A percentile compares a stretch with the other conserved stretches of the same genome.
phyloP scores from a whole-genome alignment of 1,139 yeast species.

The Tardiomyces depauwii region DNA sequence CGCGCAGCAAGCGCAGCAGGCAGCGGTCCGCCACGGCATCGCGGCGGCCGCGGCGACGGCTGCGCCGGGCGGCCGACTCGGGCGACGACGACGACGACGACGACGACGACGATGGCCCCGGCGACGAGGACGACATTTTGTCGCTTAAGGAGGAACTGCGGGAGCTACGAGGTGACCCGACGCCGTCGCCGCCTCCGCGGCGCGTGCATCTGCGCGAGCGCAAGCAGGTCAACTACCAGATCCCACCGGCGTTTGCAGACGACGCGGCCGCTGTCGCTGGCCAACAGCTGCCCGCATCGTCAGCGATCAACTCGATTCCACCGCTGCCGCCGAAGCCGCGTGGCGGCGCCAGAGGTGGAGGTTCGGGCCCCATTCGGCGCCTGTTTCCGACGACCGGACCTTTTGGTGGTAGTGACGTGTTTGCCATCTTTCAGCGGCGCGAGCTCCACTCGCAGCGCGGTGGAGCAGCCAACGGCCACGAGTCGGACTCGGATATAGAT shows the following conservation, averaged over 20 bases:
- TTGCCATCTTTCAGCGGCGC: conserved; percentile 21
- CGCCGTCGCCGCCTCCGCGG: conserved; percentile 39
- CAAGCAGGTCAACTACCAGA: conserved; percentile 67
- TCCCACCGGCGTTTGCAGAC: conserved; percentile 70
- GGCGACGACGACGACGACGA: conserved; percentile 16
- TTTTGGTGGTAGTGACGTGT: conserved; percentile 84
- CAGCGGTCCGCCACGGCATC: conserved; percentile 8
- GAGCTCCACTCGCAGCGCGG: conserved; percentile 4
- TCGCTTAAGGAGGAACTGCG: conserved; percentile 38
- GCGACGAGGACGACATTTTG: conserved; percentile 16
- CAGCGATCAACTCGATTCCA: conserved; percentile 12
- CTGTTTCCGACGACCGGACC: conserved; percentile 95
- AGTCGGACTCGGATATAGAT: conserved; percentile 25
- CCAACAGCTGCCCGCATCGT: conserved; percentile 10
- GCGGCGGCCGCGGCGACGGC: conserved; percentile 4
- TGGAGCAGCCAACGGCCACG: conserved; percentile 7
- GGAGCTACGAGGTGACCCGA: conserved; percentile 39
- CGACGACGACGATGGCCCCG: conserved; percentile 24
- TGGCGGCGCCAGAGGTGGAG: conserved; percentile 25
- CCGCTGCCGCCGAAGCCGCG: conserved; percentile 17
- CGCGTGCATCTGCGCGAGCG: conserved; percentile 65
- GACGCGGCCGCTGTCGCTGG: conserved; percentile 28
- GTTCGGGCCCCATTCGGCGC: conserved; percentile 39
- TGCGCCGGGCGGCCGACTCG: conserved; percentile 6
- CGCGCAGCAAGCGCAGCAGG: conserved; percentile 8